Percentiles rank a stretch among this genome's conserved stretches.
phyloP scores from a whole-genome alignment of 2,329 filamentous ascomycete genomes.

The Exserohilum turcica region DNA sequence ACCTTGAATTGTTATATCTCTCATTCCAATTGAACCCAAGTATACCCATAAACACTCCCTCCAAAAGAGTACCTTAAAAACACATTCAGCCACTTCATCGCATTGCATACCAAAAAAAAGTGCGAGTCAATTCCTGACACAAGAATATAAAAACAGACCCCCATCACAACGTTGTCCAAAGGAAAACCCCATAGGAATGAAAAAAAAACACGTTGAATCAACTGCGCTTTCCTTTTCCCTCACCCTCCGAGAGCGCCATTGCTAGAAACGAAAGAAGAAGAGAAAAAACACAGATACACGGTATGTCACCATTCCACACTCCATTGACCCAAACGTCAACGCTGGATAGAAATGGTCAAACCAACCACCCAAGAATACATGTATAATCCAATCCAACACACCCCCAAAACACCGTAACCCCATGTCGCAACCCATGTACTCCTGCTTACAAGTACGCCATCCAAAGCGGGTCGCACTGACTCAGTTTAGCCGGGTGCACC shows the following conservation, averaged over 20 bases:
- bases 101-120: no score
- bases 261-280: not conserved
- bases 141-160: not conserved
- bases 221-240: not conserved
- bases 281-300: not conserved
- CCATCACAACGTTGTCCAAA: not conserved
- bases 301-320: not conserved
- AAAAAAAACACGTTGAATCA: not conserved
- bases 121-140: not conserved
- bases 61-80: no score
- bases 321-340: not conserved
- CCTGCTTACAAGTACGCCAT: slow-evolving; percentile 82
- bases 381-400: not conserved
- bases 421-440: not conserved
- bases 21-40: no score
- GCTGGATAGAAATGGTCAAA: not conserved
- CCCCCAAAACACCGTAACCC: not conserved
- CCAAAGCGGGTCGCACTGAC: slow-evolving; percentile 90
- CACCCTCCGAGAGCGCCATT: not conserved
- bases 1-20: no score
- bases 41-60: no score
- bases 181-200: not conserved
- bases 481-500: slow-evolving; percentile 87
- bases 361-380: not conserved
- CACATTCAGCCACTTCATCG: no score